Base-by-base conservation (phyloP, 495 filamentous ascomycete genomes). In the Aspergillus affinis region DNA sequence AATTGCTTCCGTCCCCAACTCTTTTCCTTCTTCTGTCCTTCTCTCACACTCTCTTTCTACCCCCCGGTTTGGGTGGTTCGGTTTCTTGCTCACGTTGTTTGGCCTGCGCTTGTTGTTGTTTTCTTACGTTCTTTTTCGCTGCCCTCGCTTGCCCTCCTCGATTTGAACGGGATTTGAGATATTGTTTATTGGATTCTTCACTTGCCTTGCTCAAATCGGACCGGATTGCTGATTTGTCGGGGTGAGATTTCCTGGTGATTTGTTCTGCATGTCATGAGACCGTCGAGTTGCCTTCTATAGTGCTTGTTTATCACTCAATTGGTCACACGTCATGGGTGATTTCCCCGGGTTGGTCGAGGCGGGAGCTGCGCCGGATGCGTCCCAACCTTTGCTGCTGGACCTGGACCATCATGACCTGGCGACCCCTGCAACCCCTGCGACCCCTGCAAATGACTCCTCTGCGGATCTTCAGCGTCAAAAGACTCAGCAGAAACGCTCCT, bases 401-500 rank as follows among this genome's bases (percentile, higher is more conserved):
- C 19, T 17, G 17, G 21, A 59, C 7, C 48, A 59, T 15, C 48
- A 59, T 3, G 26, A 30, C 20, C 32, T 26, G 23, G 23, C 23
- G 2, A 26, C 23, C 23, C 23, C 23, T 2, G 23, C 23, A 2
- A 26, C 23, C 4, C 23, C 23, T 26, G 23, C 59, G 12, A 10
- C 29, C 18, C 30, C 32, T 55, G 32, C 32, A 17, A 27, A 52
- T n/a, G 23, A 30, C 36, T 32, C 29, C 29, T 32, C 29, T 6
- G 6, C 2, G 1, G 21, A 23, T 21, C 49, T 27, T 21, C 49
- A 7, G 44, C 65, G n/a, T 49, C 52, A 30, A 55, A 63, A 63
- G 21, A 48, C 51, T 9, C 66, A 65, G 53, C 71, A 65, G 54
- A 82, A 81, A 51, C 79, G 78, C 41, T 81, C 82, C 18, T 75